phyloP scores from a whole-genome alignment of 257 asterid species.

The Linaria vulgaris region DNA sequence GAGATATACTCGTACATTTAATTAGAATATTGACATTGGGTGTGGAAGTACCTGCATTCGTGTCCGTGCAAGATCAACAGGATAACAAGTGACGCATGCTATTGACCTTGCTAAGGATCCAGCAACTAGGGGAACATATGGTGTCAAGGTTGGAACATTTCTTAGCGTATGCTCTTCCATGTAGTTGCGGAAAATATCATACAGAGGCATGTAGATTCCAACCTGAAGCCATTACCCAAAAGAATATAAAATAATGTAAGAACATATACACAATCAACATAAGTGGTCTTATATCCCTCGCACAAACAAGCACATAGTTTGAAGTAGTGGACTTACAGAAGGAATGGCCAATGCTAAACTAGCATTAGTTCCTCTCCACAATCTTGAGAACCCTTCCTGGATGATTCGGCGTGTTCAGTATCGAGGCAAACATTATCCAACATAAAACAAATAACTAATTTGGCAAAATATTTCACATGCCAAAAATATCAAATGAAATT shows the following conservation, averaged over 20 bases:
- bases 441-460: neutral
- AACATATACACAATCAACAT: neutral
- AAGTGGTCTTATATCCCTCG: constrained; percentile 13
- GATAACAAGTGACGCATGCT: constrained; percentile 88
- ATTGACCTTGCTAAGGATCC: constrained; percentile 88
- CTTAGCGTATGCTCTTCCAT: constrained; percentile 58
- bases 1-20: neutral
- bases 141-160: constrained; percentile 51
- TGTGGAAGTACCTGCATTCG: constrained; percentile 79
- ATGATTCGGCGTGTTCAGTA: constrained; percentile 28
- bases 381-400: constrained; percentile 79
- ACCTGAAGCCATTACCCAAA: constrained; percentile 45
- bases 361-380: constrained; percentile 98
- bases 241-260: neutral
- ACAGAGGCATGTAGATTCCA: constrained; percentile 87
- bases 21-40: neutral
- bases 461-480: too few relatives aligned
- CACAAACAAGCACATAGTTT: constrained; percentile 19
- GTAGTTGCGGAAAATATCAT: constrained; percentile 72
- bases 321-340: constrained; percentile 52
- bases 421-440: neutral
- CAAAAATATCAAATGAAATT: too few relatives aligned
- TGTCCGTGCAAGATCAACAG: constrained; percentile 87
- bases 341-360: constrained; percentile 90
- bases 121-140: constrained; percentile 75